phyloP scores from a whole-genome alignment of 169 alveolate species.

The Plasmodium berghei region DNA sequence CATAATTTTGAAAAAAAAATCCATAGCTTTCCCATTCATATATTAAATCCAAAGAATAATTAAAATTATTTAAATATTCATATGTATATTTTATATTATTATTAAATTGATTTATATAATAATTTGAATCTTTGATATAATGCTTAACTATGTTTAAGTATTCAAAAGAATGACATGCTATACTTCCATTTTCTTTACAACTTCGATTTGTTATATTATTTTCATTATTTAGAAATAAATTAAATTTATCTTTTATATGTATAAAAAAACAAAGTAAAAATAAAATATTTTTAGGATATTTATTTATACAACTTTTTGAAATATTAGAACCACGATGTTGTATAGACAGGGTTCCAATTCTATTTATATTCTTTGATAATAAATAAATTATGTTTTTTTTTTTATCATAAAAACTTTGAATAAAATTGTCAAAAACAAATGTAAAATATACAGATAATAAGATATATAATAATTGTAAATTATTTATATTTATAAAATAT shows the following conservation, averaged over 20 bases:
- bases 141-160: conserved; percentile 14
- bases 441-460: conserved; percentile 38
- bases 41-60: conserved; percentile 20
- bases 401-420: neutral
- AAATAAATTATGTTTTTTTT: conserved; percentile 11
- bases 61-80: conserved; percentile 8
- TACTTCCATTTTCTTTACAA: neutral
- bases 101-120: conserved; percentile 24
- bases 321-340: neutral
- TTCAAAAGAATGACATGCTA: neutral
- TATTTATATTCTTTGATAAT: conserved; percentile 8
- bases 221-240: neutral
- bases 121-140: neutral
- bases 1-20: conserved; percentile 38
- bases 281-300: neutral
- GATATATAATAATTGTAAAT: conserved; percentile 24
- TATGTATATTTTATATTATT: conserved; percentile 30
- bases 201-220: neutral
- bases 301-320: neutral
- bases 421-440: conserved; percentile 7
- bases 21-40: conserved; percentile 14
- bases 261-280: conserved; percentile 26
- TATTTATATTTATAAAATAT: conserved; percentile 3
- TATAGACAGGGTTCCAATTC: no score
- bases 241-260: conserved; percentile 11